These are phyloP conservation scores for Sisymbrium altissimum DNA, from an alignment of 345 rosid genomes.

Conservation along the genomic window DNA sequence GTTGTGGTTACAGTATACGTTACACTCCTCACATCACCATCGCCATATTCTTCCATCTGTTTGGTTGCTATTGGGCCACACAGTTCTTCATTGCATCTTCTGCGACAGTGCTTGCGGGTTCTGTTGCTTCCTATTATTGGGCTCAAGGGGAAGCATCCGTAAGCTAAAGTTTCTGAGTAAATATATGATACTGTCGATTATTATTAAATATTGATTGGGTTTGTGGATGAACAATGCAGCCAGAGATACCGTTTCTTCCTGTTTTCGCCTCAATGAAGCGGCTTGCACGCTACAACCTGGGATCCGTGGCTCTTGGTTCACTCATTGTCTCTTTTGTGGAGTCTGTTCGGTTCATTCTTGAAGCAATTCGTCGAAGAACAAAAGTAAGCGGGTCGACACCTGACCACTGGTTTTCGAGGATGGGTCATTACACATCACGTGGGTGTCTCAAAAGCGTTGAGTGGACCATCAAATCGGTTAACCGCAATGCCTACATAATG, in stretches of 20 bases:
- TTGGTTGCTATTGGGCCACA: slow-evolving; percentile 98
- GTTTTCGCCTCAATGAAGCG: slow-evolving; percentile 94
- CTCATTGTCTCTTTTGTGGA: slow-evolving; percentile 83
- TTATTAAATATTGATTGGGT: neutral
- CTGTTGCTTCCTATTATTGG: slow-evolving; percentile 98
- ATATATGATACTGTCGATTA: neutral
- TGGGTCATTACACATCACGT: slow-evolving; percentile 51
- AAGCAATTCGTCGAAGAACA: slow-evolving; percentile 75
- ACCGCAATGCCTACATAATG: slow-evolving; percentile 98
- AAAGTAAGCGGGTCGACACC: slow-evolving; percentile 54
- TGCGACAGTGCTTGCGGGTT: slow-evolving; percentile 84
- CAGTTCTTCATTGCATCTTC: slow-evolving; percentile 84
- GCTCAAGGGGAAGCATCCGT: slow-evolving; percentile 83
- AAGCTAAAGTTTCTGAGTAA: slow-evolving; percentile 29
- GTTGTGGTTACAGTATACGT: slow-evolving; percentile 85
- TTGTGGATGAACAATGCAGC: slow-evolving; percentile 49
- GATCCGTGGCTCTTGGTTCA: slow-evolving; percentile 95
- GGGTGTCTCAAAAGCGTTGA: slow-evolving; percentile 61
- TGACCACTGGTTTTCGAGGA: slow-evolving; percentile 62
- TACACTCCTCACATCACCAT: slow-evolving; percentile 92
- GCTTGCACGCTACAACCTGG: slow-evolving; percentile 78
- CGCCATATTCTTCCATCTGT: slow-evolving; percentile 86
- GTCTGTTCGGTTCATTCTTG: slow-evolving; percentile 85
- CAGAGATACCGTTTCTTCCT: slow-evolving; percentile 90
- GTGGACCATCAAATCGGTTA: slow-evolving; percentile 81